Percentiles rank a stretch among this genome's conserved stretches.
These are phyloP conservation scores for Grosmannia clavigera DNA, from an alignment of 2,329 filamentous ascomycete genomes.

Conservation along the genomic window DNA sequence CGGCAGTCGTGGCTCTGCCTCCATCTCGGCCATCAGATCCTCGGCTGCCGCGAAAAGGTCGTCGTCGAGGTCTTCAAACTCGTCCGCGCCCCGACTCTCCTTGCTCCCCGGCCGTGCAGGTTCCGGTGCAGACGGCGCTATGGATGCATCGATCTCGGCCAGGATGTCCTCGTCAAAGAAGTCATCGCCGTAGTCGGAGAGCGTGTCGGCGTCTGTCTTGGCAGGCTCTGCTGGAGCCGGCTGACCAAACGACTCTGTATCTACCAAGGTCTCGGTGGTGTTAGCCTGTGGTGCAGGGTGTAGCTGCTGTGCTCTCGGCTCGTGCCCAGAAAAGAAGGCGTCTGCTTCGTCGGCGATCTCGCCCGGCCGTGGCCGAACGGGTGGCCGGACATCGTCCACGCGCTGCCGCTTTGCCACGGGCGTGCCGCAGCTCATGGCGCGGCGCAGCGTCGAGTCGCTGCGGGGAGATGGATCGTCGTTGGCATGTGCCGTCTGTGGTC, in stretches of 20 bases:
- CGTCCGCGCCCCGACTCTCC: slow-evolving; percentile 29
- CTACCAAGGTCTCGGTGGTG: neutral
- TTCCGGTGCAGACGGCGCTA: slow-evolving; percentile 10
- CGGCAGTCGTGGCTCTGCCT: slow-evolving; percentile 10
- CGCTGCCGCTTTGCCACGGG: slow-evolving; percentile 62
- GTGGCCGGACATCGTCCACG: slow-evolving; percentile 23
- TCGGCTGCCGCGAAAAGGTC: slow-evolving; percentile 35
- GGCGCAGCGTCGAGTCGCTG: slow-evolving; percentile 29
- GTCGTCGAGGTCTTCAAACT: slow-evolving; percentile 45
- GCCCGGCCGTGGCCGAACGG: neutral
- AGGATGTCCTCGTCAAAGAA: slow-evolving; percentile 48
- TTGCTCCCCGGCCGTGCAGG: neutral
- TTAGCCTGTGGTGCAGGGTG: neutral
- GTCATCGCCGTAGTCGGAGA: slow-evolving; percentile 40
- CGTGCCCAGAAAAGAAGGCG: neutral
- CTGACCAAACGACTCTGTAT: neutral
- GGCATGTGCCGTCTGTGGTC: slow-evolving; percentile 18
- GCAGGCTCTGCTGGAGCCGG: neutral
- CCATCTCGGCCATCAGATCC: slow-evolving; percentile 23
- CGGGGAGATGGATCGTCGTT: slow-evolving; percentile 23
- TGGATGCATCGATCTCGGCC: slow-evolving; percentile 37
- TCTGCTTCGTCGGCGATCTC: neutral
- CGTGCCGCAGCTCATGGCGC: slow-evolving; percentile 55
- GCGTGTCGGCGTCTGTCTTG: slow-evolving; percentile 5
- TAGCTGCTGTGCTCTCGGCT: neutral